Conservation (phyloP, 352 stramenopile genomes). For the Pythium aquatile region DNA sequence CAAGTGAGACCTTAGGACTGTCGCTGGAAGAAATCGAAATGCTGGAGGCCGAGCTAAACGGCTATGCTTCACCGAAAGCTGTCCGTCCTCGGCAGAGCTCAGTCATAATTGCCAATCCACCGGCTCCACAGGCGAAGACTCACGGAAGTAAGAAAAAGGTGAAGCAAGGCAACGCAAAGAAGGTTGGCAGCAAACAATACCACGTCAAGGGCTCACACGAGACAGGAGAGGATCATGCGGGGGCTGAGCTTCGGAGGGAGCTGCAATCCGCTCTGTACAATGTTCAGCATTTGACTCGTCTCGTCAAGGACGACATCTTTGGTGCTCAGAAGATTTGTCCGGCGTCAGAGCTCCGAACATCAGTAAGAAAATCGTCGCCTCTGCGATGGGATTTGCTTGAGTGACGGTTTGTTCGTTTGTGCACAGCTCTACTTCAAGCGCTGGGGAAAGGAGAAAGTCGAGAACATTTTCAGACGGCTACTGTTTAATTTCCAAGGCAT, state of each 20-base stretch:
- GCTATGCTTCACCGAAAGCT: conserved; percentile 10
- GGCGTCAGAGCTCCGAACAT: conserved; percentile 53
- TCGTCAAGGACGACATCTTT: conserved; percentile 76
- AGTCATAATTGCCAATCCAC: background rate
- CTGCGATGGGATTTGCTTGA: background rate
- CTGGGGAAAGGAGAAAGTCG: conserved; percentile 75
- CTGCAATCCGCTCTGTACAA: conserved; percentile 54
- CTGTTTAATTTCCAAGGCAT: conserved; percentile 65
- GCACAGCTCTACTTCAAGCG: conserved; percentile 71
- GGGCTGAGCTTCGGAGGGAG: conserved; percentile 41
- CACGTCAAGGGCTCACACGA: background rate
- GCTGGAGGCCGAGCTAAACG: conserved; percentile 55
- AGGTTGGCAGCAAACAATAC: conserved; percentile 13
- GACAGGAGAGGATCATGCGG: background rate
- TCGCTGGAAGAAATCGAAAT: conserved; percentile 64
- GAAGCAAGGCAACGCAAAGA: background rate
- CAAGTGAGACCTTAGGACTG: conserved; percentile 62
- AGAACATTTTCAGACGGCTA: conserved; percentile 69
- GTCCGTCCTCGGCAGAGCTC: background rate
- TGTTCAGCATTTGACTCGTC: conserved; percentile 62
- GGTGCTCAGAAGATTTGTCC: conserved; percentile 71
- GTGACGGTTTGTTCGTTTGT: background rate
- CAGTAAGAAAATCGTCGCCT: conserved; percentile 19
- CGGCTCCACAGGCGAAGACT: background rate
- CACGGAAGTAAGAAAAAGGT: background rate